phyloP scores from a whole-genome alignment of 2,329 filamentous ascomycete genomes.

The Lachnellula arida region DNA sequence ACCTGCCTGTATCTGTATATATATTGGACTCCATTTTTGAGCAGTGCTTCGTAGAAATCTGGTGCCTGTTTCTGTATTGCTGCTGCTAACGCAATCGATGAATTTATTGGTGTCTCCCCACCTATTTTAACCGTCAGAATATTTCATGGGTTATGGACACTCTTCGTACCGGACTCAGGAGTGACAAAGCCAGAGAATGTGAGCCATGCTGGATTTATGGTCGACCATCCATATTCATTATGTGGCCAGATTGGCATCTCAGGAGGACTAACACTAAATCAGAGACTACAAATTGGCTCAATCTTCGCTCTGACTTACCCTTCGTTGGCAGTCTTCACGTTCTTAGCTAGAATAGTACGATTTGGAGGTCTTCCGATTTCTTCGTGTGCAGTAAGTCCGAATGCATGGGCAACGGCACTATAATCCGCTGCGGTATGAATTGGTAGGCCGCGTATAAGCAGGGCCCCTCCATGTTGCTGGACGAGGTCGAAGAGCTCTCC shows the following conservation, averaged over 20 bases:
- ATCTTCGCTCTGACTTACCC: constrained; percentile 19
- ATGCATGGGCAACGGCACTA: constrained; percentile 45
- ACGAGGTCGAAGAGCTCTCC: constrained; percentile 31
- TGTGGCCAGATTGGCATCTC: constrained; percentile 38
- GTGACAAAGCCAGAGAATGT: constrained; percentile 29
- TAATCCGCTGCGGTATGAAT: constrained; percentile 42
- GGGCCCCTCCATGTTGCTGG: constrained; percentile 35
- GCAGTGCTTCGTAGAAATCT: constrained; percentile 40
- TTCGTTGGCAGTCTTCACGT: constrained; percentile 45
- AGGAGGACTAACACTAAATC: constrained; percentile 21
- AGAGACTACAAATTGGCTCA: too few relatives aligned
- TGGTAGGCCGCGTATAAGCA: constrained; percentile 44
- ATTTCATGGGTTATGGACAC: too few relatives aligned
- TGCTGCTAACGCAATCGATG: constrained; percentile 42
- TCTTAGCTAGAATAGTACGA: constrained; percentile 39
- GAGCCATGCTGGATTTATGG: constrained; percentile 35
- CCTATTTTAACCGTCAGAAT: not conserved
- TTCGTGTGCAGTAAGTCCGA: constrained; percentile 43
- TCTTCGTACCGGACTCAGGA: constrained; percentile 10
- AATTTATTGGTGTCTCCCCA: constrained; percentile 44
- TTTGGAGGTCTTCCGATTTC: constrained; percentile 47
- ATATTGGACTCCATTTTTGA: constrained; percentile 40
- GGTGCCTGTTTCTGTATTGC: constrained; percentile 42
- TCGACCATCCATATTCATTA: constrained; percentile 37
- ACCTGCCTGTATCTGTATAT: constrained; percentile 39